Conservation (phyloP, 2,329 filamentous ascomycete genomes). For the Chaetomium strumarium region DNA sequence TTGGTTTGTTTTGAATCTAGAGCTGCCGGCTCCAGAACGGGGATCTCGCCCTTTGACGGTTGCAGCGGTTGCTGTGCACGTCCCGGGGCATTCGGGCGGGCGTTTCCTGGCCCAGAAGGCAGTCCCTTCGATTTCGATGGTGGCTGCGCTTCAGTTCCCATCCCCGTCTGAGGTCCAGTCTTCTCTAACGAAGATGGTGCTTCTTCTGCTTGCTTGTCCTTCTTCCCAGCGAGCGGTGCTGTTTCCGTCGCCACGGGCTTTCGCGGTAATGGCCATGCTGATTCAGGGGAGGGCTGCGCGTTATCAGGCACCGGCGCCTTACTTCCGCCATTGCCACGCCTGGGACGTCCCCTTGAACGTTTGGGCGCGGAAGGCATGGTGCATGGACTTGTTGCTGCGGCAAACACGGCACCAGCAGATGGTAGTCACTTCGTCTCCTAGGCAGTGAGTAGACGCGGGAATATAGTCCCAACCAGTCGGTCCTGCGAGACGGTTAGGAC, state of each 20-base stretch:
- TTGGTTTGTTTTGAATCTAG: background rate
- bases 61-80: background rate
- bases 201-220: slow-evolving; percentile 1
- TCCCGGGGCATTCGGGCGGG: background rate
- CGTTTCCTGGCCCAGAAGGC: background rate
- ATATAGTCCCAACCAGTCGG: background rate
- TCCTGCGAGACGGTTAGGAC: background rate
- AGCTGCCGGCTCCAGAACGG: background rate
- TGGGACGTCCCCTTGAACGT: background rate
- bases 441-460: background rate
- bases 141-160: background rate
- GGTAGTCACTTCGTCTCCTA: background rate
- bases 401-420: background rate
- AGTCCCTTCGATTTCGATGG: background rate
- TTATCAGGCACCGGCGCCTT: background rate
- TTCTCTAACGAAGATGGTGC: background rate
- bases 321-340: background rate
- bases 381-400: background rate
- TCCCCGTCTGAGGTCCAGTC: background rate
- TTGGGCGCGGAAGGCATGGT: slow-evolving; percentile 2
- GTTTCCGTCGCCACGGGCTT: slow-evolving; percentile 1
- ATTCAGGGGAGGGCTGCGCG: background rate
- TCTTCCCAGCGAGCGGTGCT: background rate
- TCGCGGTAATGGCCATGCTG: slow-evolving; percentile 9
- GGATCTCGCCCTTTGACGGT: background rate